Conservation (phyloP, 495 filamentous ascomycete genomes). For the Staphylotrichum longicolle region DNA sequence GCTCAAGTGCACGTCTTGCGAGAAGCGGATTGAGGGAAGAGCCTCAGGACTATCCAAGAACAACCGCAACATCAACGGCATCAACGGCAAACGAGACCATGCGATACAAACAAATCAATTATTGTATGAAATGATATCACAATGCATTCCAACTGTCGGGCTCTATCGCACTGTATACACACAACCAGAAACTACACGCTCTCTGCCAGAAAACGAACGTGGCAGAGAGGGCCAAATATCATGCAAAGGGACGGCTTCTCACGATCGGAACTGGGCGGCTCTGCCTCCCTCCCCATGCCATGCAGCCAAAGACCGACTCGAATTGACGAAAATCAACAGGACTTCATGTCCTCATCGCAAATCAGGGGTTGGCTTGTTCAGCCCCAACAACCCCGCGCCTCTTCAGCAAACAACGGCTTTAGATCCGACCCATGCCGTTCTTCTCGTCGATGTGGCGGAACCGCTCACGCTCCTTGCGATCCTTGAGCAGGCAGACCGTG, state of each 20-base stretch:
- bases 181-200: background rate
- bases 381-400: too few species aligned
- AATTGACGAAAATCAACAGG: too few species aligned
- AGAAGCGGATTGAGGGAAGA: too few species aligned
- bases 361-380: background rate
- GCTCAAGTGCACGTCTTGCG: too few species aligned
- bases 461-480: conserved; percentile 66
- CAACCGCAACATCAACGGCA: too few species aligned
- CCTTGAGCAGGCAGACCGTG: conserved; percentile 67
- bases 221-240: background rate
- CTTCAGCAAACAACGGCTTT: background rate
- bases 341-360: too few species aligned
- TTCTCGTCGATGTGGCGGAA: conserved; percentile 75
- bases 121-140: too few species aligned
- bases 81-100: background rate
- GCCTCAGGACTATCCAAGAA: too few species aligned
- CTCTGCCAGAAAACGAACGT: conserved; percentile 1
- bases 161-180: background rate
- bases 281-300: background rate
- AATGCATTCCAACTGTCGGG: too few species aligned
- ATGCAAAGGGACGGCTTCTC: background rate
- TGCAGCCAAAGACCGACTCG: background rate
- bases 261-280: background rate
- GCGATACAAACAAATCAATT: too few species aligned
- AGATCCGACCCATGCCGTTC: conserved; percentile 48